Percentiles rank a stretch among this genome's conserved stretches.
Evolutionary conservation across 352 stramenopile species (phyloP).

Genomic region (Pythium inflatum): DNA sequence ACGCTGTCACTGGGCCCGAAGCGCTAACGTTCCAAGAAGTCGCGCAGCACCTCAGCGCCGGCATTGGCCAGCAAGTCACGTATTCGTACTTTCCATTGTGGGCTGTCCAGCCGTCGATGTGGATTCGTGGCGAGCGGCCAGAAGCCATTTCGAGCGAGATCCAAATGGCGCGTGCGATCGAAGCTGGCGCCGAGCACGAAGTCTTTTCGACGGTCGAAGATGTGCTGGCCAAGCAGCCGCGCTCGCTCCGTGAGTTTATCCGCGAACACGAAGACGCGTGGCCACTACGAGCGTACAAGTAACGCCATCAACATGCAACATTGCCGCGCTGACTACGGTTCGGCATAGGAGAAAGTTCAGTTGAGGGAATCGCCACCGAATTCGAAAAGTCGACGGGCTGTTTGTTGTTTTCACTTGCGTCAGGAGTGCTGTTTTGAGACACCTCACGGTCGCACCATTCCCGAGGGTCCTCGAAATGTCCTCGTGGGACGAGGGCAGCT

Average conservation of each 20-base stretch:
- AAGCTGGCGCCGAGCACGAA: conserved; percentile 44
- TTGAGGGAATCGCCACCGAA: no score
- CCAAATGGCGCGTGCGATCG: conserved; percentile 46
- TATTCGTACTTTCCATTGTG: conserved; percentile 76
- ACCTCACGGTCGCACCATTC: no score
- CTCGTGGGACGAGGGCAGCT: no score
- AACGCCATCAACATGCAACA: background rate
- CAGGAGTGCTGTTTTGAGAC: no score
- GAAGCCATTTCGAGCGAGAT: conserved; percentile 68
- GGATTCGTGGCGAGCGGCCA: conserved; percentile 66
- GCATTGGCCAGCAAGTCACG: conserved; percentile 39
- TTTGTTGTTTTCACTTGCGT: no score
- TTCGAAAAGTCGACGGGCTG: no score
- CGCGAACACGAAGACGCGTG: conserved; percentile 47
- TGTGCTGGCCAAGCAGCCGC: conserved; percentile 42
- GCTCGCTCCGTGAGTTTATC: conserved; percentile 54
- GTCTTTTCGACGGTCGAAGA: conserved; percentile 43
- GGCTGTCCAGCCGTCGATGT: conserved; percentile 73
- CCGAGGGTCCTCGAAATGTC: no score
- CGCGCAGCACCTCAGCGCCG: conserved; percentile 42
- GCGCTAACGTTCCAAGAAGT: conserved; percentile 60
- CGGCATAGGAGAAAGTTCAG: background rate
- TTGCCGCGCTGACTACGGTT: background rate
- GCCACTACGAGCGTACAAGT: conserved; percentile 40
- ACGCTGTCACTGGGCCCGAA: conserved; percentile 59